These are phyloP conservation scores for Graphilbum fragrans DNA, from an alignment of 2,329 filamentous ascomycete genomes.

Conservation along the genomic window DNA sequence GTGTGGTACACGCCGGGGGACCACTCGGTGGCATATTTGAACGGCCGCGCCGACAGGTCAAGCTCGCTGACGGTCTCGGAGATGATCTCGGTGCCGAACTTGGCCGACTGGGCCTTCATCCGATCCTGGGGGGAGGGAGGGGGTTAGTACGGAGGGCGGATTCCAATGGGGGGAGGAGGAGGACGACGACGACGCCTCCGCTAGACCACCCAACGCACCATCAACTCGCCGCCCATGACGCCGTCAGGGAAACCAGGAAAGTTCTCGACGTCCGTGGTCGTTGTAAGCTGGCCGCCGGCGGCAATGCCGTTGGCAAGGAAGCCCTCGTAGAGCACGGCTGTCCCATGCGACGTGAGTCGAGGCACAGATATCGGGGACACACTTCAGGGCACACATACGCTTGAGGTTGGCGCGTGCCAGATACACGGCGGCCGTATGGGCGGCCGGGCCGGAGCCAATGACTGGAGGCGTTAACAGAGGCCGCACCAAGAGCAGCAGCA, in stretches of 20 bases:
- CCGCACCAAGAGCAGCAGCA: neutral
- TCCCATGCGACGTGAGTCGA: constrained; percentile 1
- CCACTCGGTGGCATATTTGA: constrained; percentile 90
- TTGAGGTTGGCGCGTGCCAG: constrained; percentile 88
- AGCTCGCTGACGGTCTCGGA: constrained; percentile 85
- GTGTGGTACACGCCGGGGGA: constrained; percentile 73
- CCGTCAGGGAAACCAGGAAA: constrained; percentile 88
- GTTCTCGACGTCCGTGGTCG: constrained; percentile 97
- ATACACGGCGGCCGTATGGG: constrained; percentile 95
- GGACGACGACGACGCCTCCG: too few species aligned
- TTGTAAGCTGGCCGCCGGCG: constrained; percentile 91
- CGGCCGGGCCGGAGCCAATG: constrained; percentile 90
- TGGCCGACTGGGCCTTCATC: constrained; percentile 84
- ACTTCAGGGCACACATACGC: constrained; percentile 35
- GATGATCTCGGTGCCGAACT: constrained; percentile 86
- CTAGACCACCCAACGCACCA: constrained; percentile 44
- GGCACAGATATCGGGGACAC: neutral
- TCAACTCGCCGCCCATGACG: constrained; percentile 77
- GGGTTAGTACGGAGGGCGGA: too few species aligned
- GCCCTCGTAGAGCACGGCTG: constrained; percentile 87
- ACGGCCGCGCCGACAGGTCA: constrained; percentile 73
- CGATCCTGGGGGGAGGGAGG: constrained; percentile 47
- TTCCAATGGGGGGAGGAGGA: too few species aligned
- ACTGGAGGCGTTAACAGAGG: too few species aligned
- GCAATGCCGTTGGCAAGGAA: constrained; percentile 97